A percentile compares a stretch with the other conserved stretches of the same genome.
phyloP scores from a whole-genome alignment of 176 grass and related monocot species.

The Carex scoparia region DNA sequence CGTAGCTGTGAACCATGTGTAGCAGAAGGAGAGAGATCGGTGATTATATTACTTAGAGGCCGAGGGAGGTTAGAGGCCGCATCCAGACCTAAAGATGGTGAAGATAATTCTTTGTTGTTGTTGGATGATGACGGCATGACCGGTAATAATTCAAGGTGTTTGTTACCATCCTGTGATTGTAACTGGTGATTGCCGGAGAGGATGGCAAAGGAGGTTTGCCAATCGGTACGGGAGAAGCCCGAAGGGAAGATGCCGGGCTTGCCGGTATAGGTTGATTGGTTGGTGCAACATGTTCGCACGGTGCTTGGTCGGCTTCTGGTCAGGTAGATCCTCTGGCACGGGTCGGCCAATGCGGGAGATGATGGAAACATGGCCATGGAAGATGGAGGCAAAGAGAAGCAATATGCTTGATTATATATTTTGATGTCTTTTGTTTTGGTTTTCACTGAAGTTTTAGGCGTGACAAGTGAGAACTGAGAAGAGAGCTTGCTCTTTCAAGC shows the following conservation, averaged over 20 bases:
- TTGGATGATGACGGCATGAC: not conserved
- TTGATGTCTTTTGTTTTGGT: not conserved
- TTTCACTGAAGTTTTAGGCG: not conserved
- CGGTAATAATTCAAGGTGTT: not conserved
- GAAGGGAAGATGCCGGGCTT: not conserved
- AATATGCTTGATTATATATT: no score
- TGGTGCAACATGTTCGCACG: not conserved
- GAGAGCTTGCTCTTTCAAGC: not conserved
- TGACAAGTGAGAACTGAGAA: not conserved
- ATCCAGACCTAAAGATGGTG: not conserved
- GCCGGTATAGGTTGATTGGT: not conserved
- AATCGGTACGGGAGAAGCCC: not conserved
- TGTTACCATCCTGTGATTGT: not conserved
- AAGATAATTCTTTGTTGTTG: not conserved
- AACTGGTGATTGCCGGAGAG: not conserved
- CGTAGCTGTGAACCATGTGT: slow-evolving; percentile 20
- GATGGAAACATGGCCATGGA: not conserved
- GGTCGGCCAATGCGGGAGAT: not conserved
- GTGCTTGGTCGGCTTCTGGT: not conserved
- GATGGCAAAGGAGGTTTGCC: not conserved
- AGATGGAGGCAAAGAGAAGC: not conserved
- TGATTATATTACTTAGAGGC: slow-evolving; percentile 20
- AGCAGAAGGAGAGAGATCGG: slow-evolving; percentile 29
- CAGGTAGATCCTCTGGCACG: not conserved
- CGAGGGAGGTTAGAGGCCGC: slow-evolving; percentile 23